Evolutionary conservation across 202 grass and related monocot species (phyloP).

Genomic region (Setaria viridis): DNA sequence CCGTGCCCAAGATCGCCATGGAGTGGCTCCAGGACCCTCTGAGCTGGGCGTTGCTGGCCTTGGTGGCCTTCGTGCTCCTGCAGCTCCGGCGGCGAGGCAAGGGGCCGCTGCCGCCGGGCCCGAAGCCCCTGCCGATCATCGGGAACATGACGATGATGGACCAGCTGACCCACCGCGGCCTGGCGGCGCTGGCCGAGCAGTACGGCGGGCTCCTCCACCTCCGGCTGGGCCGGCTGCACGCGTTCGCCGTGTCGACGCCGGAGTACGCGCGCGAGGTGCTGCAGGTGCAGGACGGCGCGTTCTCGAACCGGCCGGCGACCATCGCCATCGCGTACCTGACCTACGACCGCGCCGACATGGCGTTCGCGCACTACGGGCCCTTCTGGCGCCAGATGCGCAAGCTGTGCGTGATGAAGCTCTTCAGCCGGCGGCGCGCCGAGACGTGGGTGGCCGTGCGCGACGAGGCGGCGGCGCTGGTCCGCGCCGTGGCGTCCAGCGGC

Average conservation of each 20-base stretch:
- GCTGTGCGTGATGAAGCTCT: slow-evolving; percentile 88
- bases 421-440: slow-evolving; percentile 79
- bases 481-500: slow-evolving; percentile 28
- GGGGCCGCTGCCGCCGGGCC: slow-evolving; percentile 74
- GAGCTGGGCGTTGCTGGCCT: slow-evolving; percentile 37
- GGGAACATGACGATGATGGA: slow-evolving; percentile 98
- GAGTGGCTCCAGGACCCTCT: slow-evolving; percentile 72
- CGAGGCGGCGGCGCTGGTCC: slow-evolving; percentile 55
- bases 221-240: slow-evolving; percentile 61
- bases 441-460: slow-evolving; percentile 81
- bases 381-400: slow-evolving; percentile 98
- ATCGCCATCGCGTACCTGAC: slow-evolving; percentile 79
- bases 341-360: slow-evolving; percentile 87
- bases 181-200: slow-evolving; percentile 61
- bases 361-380: slow-evolving; percentile 91
- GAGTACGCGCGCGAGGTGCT: slow-evolving; percentile 85
- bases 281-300: slow-evolving; percentile 82
- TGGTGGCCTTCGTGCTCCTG: slow-evolving; percentile 36
- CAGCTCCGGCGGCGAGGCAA: slow-evolving; percentile 38
- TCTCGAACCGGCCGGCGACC: slow-evolving; percentile 85
- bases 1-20: slow-evolving; percentile 44
- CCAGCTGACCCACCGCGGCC: slow-evolving; percentile 88
- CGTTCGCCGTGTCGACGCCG: slow-evolving; percentile 86
- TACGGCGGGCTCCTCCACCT: slow-evolving; percentile 79
- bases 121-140: slow-evolving; percentile 69